Evolutionary conservation across 257 asterid genomes (phyloP).

Genomic region (Forsythia suspensa): DNA sequence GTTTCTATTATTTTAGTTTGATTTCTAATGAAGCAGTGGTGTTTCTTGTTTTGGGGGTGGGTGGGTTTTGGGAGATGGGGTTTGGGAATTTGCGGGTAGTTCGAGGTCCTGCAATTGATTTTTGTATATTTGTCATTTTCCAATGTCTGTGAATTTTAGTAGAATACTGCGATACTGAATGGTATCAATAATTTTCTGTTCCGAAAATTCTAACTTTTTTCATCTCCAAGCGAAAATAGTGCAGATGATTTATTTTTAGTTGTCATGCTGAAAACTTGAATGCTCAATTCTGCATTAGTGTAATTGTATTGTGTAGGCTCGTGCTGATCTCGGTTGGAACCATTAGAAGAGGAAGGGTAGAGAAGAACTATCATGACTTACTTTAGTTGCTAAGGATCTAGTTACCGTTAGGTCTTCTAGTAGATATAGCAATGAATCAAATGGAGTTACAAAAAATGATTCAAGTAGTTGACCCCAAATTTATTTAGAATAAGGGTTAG

Average conservation of each 20-base stretch:
- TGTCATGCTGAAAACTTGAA: not conserved
- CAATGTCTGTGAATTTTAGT: not conserved
- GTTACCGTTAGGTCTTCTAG: not conserved
- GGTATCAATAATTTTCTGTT: not conserved
- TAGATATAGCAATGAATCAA: not conserved
- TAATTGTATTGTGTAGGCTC: not conserved
- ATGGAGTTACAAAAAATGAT: not conserved
- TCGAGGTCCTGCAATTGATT: not conserved
- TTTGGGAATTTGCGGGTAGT: constrained; percentile 10
- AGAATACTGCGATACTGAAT: constrained; percentile 3
- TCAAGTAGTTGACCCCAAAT: not conserved
- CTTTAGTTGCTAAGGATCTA: not conserved
- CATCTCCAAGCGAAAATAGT: constrained; percentile 1
- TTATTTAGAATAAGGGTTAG: not conserved
- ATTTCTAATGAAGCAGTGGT: not conserved
- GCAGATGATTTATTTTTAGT: constrained; percentile 6
- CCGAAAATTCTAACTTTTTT: not conserved
- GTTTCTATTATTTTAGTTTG: constrained; percentile 9
- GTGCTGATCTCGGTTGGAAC: not conserved
- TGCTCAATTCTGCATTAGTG: not conserved
- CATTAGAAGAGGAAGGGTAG: not conserved
- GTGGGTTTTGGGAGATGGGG: not conserved
- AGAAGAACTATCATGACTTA: not conserved
- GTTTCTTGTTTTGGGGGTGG: not conserved
- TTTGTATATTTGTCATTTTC: not conserved